Conservation (phyloP, 1,139 yeast species). For the Hanseniaspora uvarum region DNA sequence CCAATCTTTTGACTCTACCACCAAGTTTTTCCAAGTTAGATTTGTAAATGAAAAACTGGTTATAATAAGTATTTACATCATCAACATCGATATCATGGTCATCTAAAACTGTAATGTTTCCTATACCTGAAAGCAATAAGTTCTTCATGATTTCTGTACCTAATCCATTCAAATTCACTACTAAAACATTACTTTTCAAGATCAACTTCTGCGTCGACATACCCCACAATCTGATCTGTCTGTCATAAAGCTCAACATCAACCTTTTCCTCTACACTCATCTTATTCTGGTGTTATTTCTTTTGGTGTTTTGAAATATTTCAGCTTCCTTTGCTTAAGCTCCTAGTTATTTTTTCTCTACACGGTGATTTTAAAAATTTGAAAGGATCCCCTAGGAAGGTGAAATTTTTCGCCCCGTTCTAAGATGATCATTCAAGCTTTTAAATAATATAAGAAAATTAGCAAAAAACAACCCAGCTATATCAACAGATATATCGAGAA, state of each 20-base stretch:
- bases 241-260: constrained; percentile 84
- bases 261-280: constrained; percentile 36
- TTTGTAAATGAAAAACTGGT: constrained; percentile 67
- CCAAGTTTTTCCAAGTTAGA: constrained; percentile 30
- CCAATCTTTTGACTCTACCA: constrained; percentile 43
- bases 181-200: constrained; percentile 59
- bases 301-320: not conserved
- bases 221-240: constrained; percentile 96
- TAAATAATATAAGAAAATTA: too few relatives aligned
- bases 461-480: not conserved
- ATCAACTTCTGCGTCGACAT: constrained; percentile 79
- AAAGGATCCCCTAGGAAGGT: too few relatives aligned
- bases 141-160: constrained; percentile 79
- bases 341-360: too few relatives aligned
- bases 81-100: constrained; percentile 56
- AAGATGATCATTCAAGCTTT: too few relatives aligned
- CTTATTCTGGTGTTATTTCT: not conserved
- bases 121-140: constrained; percentile 80
- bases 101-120: constrained; percentile 64
- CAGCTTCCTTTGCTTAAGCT: not conserved
- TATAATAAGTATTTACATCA: constrained; percentile 21
- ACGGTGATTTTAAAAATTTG: too few relatives aligned
- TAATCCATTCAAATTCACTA: constrained; percentile 59
- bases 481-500: too few relatives aligned
- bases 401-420: too few relatives aligned